phyloP scores from a whole-genome alignment of 331 rosid genomes.

The Telfairia occidentalis region DNA sequence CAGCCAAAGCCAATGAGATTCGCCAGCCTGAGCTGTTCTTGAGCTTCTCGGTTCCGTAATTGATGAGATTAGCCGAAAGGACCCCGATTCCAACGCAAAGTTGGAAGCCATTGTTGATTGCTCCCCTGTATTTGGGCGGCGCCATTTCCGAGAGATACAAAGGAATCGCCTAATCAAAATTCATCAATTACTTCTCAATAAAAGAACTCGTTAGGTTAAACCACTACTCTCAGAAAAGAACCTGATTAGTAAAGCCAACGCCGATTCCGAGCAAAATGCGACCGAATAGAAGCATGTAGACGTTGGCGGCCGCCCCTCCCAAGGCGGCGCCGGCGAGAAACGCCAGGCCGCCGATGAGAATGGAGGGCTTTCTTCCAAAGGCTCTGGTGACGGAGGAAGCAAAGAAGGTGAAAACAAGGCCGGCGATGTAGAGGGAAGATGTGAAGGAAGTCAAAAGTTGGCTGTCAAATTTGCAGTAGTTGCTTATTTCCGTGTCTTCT shows the following conservation, averaged over 20 bases:
- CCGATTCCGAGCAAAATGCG: conserved; percentile 66
- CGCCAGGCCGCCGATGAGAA: conserved; percentile 45
- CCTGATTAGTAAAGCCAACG: conserved; percentile 73
- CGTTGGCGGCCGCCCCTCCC: conserved; percentile 49
- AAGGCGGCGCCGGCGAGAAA: conserved; percentile 55
- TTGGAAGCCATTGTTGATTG: conserved; percentile 71
- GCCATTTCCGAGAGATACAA: conserved; percentile 78
- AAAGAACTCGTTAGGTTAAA: background rate
- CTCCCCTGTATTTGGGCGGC: conserved; percentile 46
- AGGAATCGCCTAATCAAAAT: conserved; percentile 47
- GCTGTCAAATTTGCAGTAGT: conserved; percentile 58
- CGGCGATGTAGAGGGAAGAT: conserved; percentile 63
- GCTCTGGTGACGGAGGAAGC: conserved; percentile 48
- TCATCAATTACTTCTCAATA: background rate
- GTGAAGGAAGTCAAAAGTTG: conserved; percentile 58
- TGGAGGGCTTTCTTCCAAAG: conserved; percentile 60
- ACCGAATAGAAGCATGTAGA: conserved; percentile 61
- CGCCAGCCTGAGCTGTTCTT: conserved; percentile 57
- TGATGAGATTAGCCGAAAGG: conserved; percentile 50
- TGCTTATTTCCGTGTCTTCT: conserved; percentile 39
- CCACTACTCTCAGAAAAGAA: background rate
- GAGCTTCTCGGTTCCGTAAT: conserved; percentile 58
- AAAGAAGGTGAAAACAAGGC: conserved; percentile 44
- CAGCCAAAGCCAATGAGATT: conserved; percentile 54
- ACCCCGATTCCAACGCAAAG: conserved; percentile 57